Evolutionary conservation across 192 early-diverging fungal genomes (phyloP), one percentile per base, ranked within the genome.

Genomic region (Helicostylum pulchrum): DNA sequence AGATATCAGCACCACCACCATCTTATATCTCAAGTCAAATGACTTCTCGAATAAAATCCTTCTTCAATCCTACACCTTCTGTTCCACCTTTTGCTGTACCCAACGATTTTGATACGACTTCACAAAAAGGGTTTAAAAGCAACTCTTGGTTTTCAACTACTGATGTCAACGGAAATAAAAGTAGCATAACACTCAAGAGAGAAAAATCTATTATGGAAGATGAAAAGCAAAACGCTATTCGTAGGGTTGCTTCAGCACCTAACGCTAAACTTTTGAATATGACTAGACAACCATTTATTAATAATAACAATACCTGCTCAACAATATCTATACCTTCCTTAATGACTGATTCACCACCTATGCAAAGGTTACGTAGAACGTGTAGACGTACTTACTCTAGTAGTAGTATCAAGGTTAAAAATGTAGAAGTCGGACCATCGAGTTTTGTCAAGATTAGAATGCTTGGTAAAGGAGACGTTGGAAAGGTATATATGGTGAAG

Each of bases 381-480:
- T 87, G 92, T 64, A 80, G 87, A 31, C 77, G 91, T 34, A 92
- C 88, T 14, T 91, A 91, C 73, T 94, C 93, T 36, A 83, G 85
- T 59, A 89, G 84, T 71, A 90, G 88, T 36, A 88, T 95, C 75
- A 90, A 87, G 72, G 84, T 94, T 26, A 86, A 89, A 50, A 84
- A 89, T 21, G 83, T 89, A 26, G 82, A 95, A 66, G 95, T 98
- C 2, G 84, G 87, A 14, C 95, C 97, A 0, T 90, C 79, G 52
- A 88, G 90, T 70, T 99, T 97, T 78, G 80, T 78, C n/a, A 97
- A 97, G 72, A 83, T 98, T 62, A 80, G 89, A 76, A 68, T 99
- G 63, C 82, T 99, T 21, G 97, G 97, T 51, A 96, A 96, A 71
- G 97, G 97, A 44, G 97, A 97, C 68, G 97, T 99, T 36, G 97